Base-by-base conservation (phyloP, 805 yeast species). In the Kluyveromyces wickerhamii region DNA sequence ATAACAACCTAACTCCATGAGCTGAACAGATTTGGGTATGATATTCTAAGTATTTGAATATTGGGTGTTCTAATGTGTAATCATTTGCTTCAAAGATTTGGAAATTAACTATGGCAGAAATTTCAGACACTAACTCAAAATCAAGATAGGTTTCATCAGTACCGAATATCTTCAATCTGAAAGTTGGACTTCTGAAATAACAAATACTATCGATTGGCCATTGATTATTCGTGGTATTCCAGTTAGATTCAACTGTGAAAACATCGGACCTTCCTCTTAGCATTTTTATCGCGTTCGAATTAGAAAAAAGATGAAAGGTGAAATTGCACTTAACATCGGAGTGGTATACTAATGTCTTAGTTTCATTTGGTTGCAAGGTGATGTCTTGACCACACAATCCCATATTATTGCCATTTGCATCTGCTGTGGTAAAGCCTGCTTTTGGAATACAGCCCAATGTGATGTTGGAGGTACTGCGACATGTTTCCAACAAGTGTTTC, bases 361-460 rank as follows among this genome's bases (percentile, higher is more conserved):
- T 18, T 7, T 27, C 26, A 2, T 29, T 29, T 5, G 52, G 35
- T 11, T 44, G 47, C 28, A 59, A 26, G 1, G 39, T 40, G 17
- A 67, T 29, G 37, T 62, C 62, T 3, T 59, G 36, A 13, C 70
- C 47, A 19, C 55, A 57, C 5, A 67, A 49, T 7, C 73, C 63
- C 41, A 70, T 41, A 63, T 68, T 45, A 40, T 61, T 37, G 0
- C 20, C 43, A 29, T 42, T 56, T 2, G 57, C 43, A 21, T 42
- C 34, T 11, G 28, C 17, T 19, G 19, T 26, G 8, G 26, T 24
- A 21, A 48, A 12, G 4, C 41, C 29, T 26, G 44, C 39, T 5
- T 28, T 29, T 6, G 53, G 46, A 5, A 42, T 9, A 19, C 38
- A 41, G 20, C 43, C 43, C 32, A 57, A n/a, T 43, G 49, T 37